Percentiles rank a stretch among this genome's conserved stretches.
phyloP scores from a whole-genome alignment of 2,329 filamentous ascomycete species.

The Pseudogymnoascus sp. region DNA sequence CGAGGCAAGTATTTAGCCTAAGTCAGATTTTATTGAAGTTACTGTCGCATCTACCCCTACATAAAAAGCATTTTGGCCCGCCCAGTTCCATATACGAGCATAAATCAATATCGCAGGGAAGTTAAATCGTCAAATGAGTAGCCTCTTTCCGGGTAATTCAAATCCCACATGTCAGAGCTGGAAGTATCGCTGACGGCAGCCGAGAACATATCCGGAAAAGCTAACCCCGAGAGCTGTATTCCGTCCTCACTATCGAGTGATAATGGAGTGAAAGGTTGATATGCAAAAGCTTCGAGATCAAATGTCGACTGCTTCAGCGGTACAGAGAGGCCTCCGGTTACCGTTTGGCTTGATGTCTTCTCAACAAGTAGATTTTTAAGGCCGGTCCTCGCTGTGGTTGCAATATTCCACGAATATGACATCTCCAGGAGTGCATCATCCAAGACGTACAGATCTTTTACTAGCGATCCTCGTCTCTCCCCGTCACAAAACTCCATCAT shows the following conservation, averaged over 20 bases:
- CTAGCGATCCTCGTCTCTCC: neutral
- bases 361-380: neutral
- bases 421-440: constrained; percentile 1
- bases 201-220: neutral
- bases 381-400: neutral
- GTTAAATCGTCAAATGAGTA: constrained; percentile 1
- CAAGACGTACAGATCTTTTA: neutral
- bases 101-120: neutral
- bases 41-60: neutral
- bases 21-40: neutral
- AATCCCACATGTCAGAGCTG: constrained; percentile 6
- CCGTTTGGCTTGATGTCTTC: neutral
- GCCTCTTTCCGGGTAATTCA: neutral
- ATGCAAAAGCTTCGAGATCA: neutral
- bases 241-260: neutral
- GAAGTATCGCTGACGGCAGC: constrained; percentile 3
- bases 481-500: constrained; percentile 6
- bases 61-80: neutral
- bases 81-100: neutral
- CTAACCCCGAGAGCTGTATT: neutral
- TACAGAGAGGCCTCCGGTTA: neutral
- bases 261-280: neutral
- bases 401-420: neutral
- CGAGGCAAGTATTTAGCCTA: neutral
- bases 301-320: neutral